phyloP scores from a whole-genome alignment of 805 yeast species.

The Candida ortonii region DNA sequence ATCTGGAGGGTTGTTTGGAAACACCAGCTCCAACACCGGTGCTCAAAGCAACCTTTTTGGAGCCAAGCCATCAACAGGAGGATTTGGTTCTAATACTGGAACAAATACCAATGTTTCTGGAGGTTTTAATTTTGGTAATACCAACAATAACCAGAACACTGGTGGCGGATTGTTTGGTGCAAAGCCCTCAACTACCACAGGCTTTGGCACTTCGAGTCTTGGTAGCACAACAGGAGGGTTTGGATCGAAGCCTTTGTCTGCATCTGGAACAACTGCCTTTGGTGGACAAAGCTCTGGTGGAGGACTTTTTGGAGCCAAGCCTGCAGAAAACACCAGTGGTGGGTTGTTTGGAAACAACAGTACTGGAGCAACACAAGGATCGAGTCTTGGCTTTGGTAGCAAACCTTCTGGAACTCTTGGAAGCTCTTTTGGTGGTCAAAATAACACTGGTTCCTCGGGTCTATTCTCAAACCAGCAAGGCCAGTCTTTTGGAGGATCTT shows the following conservation, averaged over 20 bases:
- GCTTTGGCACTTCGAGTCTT: conserved; percentile 26
- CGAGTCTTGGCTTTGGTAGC: conserved; percentile 44
- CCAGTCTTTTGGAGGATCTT: conserved; percentile 40
- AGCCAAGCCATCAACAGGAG: conserved; percentile 23
- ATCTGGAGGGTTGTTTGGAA: conserved; percentile 34
- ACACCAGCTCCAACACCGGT: conserved; percentile 22
- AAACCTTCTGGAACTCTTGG: conserved; percentile 26
- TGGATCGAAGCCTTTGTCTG: conserved; percentile 28
- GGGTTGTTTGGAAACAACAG: conserved; percentile 21
- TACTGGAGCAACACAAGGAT: conserved; percentile 17
- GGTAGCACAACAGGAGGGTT: conserved; percentile 35
- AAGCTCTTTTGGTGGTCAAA: conserved; percentile 34
- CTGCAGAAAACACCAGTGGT: conserved; percentile 12
- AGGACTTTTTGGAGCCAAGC: conserved; percentile 28
- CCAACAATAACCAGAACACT: conserved; percentile 27
- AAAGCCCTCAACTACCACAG: conserved; percentile 27
- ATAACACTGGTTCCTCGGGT: conserved; percentile 5
- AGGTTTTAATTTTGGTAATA: conserved; percentile 15
- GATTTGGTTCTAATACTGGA: conserved; percentile 11
- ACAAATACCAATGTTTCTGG: conserved; percentile 8
- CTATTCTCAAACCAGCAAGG: conserved; percentile 14
- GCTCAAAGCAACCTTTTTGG: conserved; percentile 34
- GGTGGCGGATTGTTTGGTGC: conserved; percentile 41
- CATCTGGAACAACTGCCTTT: conserved; percentile 7
- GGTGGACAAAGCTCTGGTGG: conserved; percentile 20